Evolutionary conservation across 805 yeast species (phyloP), one percentile per base, ranked within the genome.

Genomic region (Candida ascalaphidarum): DNA sequence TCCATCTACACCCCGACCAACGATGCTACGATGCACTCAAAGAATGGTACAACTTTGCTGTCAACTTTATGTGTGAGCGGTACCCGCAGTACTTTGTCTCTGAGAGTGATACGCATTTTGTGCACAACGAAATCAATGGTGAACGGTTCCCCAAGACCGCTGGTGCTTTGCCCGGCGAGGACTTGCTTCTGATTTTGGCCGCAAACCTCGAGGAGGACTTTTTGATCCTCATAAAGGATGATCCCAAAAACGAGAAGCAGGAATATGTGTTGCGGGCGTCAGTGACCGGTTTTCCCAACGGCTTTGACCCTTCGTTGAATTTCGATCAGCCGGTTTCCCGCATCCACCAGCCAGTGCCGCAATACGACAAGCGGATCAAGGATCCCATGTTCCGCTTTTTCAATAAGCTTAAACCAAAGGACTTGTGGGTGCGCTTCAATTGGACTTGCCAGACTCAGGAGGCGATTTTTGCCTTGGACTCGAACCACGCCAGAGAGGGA

Each of bases 341-440:
- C 26, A 69, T 81, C 34, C 94, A 81, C 44, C 66, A 55, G 3
- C 88, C 88, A 0, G 88, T 81, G 2, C 94, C 92, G 1, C 71
- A 69, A 34, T 81, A 81, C 41, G 49, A 58, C 29, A 52, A 66
- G 13, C 66, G 73, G 36, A 56, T 81, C 23, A 66, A 71, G 46
- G 40, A 61, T 5, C 70, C 81, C 14, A 81, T 81, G 89, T 73
- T 72, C 43, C 68, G 65, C 39, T 81, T 75, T 45, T 81, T 81
- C 48, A 58, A 61, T 16, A 65, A 73, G 35, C 45, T 81, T 34
- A 61, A 65, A 37, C 66, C 71, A 3, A 59, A 65, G 17, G 71
- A 72, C 31, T 63, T 65, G 27, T 78, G 81, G 44, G 71, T 71
- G 34, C 63, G 92, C 32, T 65, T 65, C 40, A 81, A 81, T 36